These are phyloP conservation scores for Cordia subcordata DNA, from an alignment of 257 asterid genomes.

Conservation along the genomic window DNA sequence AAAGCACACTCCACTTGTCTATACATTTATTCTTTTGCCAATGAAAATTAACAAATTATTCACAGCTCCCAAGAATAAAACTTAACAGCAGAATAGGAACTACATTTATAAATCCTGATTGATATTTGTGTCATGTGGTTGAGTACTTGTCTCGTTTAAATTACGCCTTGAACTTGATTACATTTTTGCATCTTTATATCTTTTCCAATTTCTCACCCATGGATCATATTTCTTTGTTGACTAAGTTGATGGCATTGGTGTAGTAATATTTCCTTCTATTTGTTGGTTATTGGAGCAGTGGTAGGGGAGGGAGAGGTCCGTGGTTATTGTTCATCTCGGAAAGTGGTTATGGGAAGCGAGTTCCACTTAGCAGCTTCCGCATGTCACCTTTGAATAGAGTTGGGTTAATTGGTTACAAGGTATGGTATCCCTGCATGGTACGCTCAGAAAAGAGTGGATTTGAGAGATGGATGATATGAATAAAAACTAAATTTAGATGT, in stretches of 20 bases:
- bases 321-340: conserved; percentile 94
- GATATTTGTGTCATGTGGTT: no score
- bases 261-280: neutral
- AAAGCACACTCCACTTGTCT: no score
- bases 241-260: neutral
- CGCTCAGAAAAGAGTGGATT: no score
- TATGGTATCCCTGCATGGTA: conserved; percentile 17
- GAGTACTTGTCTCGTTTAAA: no score
- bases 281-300: conserved; percentile 26
- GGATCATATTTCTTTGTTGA: neutral
- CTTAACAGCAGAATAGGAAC: no score
- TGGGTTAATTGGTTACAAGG: conserved; percentile 94
- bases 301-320: conserved; percentile 61
- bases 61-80: no score
- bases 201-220: no score
- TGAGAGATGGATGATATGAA: neutral
- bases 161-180: no score
- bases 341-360: conserved; percentile 89
- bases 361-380: conserved; percentile 78
- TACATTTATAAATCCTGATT: no score
- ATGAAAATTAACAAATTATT: no score
- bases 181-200: no score
- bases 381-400: conserved; percentile 63
- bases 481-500: neutral
- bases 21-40: no score